A percentile compares a stretch with the other conserved stretches of the same genome.
phyloP scores from a whole-genome alignment of 305 asterid genomes.

The Fraxinus angustifolia region DNA sequence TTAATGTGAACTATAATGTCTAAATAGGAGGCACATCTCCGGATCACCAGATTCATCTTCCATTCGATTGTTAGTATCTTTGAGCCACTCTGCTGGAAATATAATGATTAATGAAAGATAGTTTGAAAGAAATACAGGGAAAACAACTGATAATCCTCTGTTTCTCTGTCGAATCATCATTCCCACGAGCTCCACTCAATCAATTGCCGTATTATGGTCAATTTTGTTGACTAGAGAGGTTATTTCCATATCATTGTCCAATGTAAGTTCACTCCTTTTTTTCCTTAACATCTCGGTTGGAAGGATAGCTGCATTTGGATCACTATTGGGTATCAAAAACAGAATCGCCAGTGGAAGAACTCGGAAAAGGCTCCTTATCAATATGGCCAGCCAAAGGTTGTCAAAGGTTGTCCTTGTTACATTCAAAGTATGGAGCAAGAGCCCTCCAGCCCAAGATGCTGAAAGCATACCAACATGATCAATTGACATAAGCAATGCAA shows the following conservation, averaged over 20 bases:
- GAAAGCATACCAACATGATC: constrained; percentile 50
- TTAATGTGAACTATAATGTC: neutral
- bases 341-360: constrained; percentile 48
- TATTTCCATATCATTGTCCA: constrained; percentile 41
- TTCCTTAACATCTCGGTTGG: constrained; percentile 47
- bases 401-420: constrained; percentile 51
- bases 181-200: constrained; percentile 2
- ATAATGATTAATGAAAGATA: neutral
- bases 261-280: constrained; percentile 27
- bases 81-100: constrained; percentile 2
- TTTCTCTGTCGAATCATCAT: neutral
- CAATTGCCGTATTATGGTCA: constrained; percentile 21
- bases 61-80: neutral
- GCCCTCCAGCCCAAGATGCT: constrained; percentile 60
- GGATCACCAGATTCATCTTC: neutral
- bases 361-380: constrained; percentile 47
- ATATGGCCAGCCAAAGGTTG: constrained; percentile 53
- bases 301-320: constrained; percentile 47
- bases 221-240: constrained; percentile 31
- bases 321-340: constrained; percentile 53
- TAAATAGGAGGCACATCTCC: neutral
- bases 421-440: constrained; percentile 44
- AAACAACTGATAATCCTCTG: neutral
- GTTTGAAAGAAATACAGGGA: neutral
- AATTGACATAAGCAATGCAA: constrained; percentile 57